Evolutionary conservation across 129 eudicot species (phyloP).

Genomic region (Lactuca sativa): DNA sequence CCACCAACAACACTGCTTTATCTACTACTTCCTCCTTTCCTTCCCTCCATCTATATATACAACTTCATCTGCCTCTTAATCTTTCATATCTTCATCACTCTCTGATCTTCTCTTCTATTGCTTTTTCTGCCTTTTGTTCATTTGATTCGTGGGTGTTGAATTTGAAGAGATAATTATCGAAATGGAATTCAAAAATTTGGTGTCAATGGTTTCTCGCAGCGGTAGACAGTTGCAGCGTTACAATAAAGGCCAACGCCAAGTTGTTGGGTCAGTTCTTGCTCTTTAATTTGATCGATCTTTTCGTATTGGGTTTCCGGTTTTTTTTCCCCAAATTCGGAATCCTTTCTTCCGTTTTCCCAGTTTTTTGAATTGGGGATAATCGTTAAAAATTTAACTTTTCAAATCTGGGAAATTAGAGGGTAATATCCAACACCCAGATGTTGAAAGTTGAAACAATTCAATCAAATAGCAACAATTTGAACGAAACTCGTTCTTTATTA

Average conservation of each 20-base stretch:
- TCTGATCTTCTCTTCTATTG: not conserved
- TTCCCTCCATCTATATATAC: slow-evolving; percentile 5
- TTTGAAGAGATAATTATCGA: not conserved
- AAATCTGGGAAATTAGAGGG: too few species aligned
- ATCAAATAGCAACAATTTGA: not conserved
- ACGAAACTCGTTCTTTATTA: not conserved
- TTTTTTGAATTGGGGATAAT: not conserved
- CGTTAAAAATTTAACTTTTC: not conserved
- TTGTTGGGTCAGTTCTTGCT: slow-evolving; percentile 60
- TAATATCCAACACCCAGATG: too few species aligned
- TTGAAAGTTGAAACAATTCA: too few species aligned
- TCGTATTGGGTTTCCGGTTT: not conserved
- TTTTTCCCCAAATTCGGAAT: slow-evolving; percentile 10
- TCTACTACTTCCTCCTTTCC: not conserved
- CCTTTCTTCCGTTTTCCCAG: not conserved
- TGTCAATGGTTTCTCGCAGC: slow-evolving; percentile 63
- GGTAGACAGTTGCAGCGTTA: slow-evolving; percentile 82
- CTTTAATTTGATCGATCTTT: not conserved
- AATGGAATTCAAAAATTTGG: slow-evolving; percentile 56
- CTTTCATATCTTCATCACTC: not conserved
- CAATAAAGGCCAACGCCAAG: slow-evolving; percentile 68
- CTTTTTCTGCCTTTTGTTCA: not conserved
- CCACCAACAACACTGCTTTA: not conserved
- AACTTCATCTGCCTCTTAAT: not conserved
- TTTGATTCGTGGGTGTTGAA: not conserved